Evolutionary conservation across 371 early-diverging fungal genomes (phyloP).

Genomic region (Funneliformis caledonium): DNA sequence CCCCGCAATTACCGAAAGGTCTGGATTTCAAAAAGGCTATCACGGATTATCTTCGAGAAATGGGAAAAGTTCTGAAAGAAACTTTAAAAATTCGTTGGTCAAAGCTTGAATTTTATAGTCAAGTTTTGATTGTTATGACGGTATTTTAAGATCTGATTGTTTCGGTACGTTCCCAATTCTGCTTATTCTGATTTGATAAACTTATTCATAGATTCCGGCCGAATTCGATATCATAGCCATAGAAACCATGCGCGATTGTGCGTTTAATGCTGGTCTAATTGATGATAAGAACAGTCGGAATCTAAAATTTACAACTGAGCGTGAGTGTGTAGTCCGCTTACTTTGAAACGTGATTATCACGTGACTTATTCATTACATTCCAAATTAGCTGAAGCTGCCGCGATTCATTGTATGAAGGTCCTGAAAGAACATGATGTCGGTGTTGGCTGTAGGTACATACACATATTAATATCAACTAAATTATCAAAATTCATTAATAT

Average conservation of each 20-base stretch:
- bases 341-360: not conserved
- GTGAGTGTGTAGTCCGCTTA: not conserved
- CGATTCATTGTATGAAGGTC: slow-evolving; percentile 34
- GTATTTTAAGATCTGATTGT: not conserved
- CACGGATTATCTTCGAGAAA: slow-evolving; percentile 21
- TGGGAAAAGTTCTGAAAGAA: not conserved
- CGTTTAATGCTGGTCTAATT: slow-evolving; percentile 53
- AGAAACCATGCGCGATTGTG: slow-evolving; percentile 14
- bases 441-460: not conserved
- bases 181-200: not conserved
- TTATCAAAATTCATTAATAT: too few species aligned
- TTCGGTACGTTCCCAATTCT: not conserved
- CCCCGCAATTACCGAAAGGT: slow-evolving; percentile 2
- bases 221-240: not conserved
- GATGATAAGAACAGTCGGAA: slow-evolving; percentile 42
- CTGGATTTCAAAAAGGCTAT: slow-evolving; percentile 23
- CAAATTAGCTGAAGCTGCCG: slow-evolving; percentile 37
- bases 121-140: not conserved
- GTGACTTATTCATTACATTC: not conserved
- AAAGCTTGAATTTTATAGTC: not conserved
- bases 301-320: slow-evolving; percentile 30
- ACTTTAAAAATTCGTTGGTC: not conserved
- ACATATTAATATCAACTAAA: not conserved
- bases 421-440: slow-evolving; percentile 15
- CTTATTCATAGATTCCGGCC: not conserved